Conservation (phyloP, 2,329 filamentous ascomycete genomes). For the Sclerotiophoma versabilis region DNA sequence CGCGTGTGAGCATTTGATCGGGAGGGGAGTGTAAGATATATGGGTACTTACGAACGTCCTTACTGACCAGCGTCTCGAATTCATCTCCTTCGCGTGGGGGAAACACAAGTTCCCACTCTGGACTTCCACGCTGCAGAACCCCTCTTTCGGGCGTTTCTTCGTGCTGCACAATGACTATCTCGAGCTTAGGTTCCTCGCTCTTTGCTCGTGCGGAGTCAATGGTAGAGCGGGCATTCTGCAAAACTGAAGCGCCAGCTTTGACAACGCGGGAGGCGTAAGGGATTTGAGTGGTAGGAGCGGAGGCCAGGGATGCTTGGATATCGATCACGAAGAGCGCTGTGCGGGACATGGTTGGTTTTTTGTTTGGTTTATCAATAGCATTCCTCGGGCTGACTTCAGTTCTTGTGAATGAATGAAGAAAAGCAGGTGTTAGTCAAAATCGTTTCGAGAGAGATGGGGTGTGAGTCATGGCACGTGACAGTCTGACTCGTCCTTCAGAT, state of each 20-base stretch:
- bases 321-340: slow-evolving; percentile 21
- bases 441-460: neutral
- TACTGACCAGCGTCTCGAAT: slow-evolving; percentile 4
- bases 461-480: neutral
- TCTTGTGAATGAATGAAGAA: neutral
- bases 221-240: neutral
- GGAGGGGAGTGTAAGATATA: neutral
- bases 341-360: slow-evolving; percentile 12
- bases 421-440: too few species aligned
- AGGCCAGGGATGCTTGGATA: slow-evolving; percentile 14
- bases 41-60: slow-evolving; percentile 13
- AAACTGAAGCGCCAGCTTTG: neutral
- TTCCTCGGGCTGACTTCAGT: too few species aligned
- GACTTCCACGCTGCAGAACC: slow-evolving; percentile 5
- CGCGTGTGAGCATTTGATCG: too few species aligned
- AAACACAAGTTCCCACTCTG: slow-evolving; percentile 16
- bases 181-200: neutral
- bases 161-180: slow-evolving; percentile 19
- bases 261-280: slow-evolving; percentile 7
- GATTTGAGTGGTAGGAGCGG: neutral
- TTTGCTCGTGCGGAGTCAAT: neutral
- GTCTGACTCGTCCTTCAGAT: too few species aligned
- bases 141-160: slow-evolving; percentile 14
- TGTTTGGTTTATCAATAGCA: too few species aligned
- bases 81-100: slow-evolving; percentile 6